Conservation (phyloP, 805 yeast genomes). For the Yamadazyma takamatsuzukensis region DNA sequence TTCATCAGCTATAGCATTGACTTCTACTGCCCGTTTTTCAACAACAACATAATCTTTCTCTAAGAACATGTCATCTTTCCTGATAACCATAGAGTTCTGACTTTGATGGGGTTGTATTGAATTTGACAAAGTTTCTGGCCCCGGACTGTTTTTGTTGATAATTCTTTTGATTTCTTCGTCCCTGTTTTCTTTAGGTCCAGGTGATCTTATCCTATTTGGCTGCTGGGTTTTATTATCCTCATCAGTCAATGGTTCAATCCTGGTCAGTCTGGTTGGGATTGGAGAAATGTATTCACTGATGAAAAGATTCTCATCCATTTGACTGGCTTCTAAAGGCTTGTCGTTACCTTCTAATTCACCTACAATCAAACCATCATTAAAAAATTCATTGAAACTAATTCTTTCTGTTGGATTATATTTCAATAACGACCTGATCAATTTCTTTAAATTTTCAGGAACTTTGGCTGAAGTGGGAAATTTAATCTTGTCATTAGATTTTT, state of each 20-base stretch:
- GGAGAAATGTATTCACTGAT: slow-evolving; percentile 76
- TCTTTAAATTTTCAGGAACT: slow-evolving; percentile 61
- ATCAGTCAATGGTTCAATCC: slow-evolving; percentile 6
- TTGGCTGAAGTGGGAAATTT: slow-evolving; percentile 68
- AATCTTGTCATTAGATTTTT: slow-evolving; percentile 73
- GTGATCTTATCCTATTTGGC: too few species aligned
- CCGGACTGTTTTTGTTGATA: slow-evolving; percentile 42
- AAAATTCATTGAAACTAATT: slow-evolving; percentile 85
- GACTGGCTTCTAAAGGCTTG: slow-evolving; percentile 61
- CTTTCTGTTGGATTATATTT: slow-evolving; percentile 85
- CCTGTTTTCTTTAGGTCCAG: slow-evolving; percentile 8
- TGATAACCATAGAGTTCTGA: slow-evolving; percentile 10
- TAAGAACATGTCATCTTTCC: slow-evolving; percentile 45
- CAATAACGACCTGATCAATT: slow-evolving; percentile 69
- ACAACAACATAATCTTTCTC: slow-evolving; percentile 92
- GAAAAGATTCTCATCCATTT: slow-evolving; percentile 73
- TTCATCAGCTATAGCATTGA: slow-evolving; percentile 93
- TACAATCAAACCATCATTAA: slow-evolving; percentile 63
- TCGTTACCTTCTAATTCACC: slow-evolving; percentile 50
- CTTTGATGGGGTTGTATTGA: slow-evolving; percentile 16
- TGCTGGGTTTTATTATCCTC: slow-evolving; percentile 1
- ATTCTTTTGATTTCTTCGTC: slow-evolving; percentile 47
- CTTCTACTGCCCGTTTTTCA: slow-evolving; percentile 92
- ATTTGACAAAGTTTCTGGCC: slow-evolving; percentile 28
- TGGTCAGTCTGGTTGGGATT: slow-evolving; percentile 17